phyloP scores from a whole-genome alignment of 106 monocot species.

The Acanthochlamys bracteata region DNA sequence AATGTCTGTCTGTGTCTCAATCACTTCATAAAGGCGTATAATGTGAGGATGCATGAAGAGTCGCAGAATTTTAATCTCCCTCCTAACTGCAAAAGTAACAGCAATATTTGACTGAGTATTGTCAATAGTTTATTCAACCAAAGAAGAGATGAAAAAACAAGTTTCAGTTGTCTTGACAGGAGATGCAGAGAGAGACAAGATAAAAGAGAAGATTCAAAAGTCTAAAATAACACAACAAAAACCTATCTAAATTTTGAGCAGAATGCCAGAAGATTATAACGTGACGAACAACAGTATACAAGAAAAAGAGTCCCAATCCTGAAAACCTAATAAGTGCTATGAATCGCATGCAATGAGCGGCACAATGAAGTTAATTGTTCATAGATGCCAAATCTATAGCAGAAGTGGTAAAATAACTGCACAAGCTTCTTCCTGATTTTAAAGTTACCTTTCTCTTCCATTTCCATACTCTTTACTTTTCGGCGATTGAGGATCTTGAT shows the following conservation, averaged over 20 bases:
- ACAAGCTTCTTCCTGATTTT: not conserved
- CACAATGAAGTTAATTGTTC: too few relatives aligned
- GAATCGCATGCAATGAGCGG: too few relatives aligned
- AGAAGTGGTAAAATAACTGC: not conserved
- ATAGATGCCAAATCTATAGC: not conserved
- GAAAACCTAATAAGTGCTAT: too few relatives aligned
- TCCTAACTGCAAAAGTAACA: constrained; percentile 6
- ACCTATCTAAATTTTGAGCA: too few relatives aligned
- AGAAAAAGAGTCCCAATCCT: too few relatives aligned
- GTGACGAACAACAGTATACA: too few relatives aligned
- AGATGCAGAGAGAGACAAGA: too few relatives aligned
- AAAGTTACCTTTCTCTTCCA: constrained; percentile 12
- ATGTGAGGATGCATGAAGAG: constrained; percentile 15
- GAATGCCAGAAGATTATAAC: too few relatives aligned
- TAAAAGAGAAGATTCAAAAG: too few relatives aligned
- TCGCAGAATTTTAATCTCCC: constrained; percentile 8
- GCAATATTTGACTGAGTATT: not conserved
- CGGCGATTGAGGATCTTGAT: constrained; percentile 12
- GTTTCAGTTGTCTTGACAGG: not conserved
- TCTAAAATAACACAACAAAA: too few relatives aligned
- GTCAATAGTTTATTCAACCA: not conserved
- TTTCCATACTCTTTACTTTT: constrained; percentile 11
- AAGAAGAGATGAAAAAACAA: not conserved
- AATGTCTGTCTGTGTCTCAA: constrained; percentile 8
- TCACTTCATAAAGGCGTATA: constrained; percentile 11